Evolutionary conservation across 306 rosid species (phyloP).

Genomic region (Lupinus albus): DNA sequence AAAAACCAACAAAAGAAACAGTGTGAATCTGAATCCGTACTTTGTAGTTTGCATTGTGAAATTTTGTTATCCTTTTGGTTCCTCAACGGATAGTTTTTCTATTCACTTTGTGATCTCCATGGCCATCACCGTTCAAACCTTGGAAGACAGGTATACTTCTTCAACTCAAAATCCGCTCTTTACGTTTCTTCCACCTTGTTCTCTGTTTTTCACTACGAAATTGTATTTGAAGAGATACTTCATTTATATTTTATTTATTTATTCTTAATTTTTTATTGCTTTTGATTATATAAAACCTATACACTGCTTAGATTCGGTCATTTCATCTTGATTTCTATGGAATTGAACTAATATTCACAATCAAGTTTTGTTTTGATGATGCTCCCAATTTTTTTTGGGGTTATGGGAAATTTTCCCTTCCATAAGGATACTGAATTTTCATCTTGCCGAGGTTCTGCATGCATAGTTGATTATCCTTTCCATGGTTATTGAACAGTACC

Average conservation of each 20-base stretch:
- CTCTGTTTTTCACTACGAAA: neutral
- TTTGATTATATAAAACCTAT: slow-evolving; percentile 3
- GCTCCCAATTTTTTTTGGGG: too few species aligned
- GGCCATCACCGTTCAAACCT: slow-evolving; percentile 52
- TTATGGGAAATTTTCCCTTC: neutral
- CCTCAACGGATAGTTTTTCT: slow-evolving; percentile 20
- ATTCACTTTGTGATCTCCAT: slow-evolving; percentile 40
- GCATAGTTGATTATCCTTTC: neutral
- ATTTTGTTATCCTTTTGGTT: slow-evolving; percentile 4
- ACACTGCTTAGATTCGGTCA: too few species aligned
- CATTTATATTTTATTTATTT: neutral
- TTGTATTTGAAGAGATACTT: neutral
- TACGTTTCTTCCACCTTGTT: neutral
- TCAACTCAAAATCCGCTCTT: slow-evolving; percentile 14
- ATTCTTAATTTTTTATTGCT: neutral
- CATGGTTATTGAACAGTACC: neutral
- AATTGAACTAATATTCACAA: slow-evolving; percentile 2
- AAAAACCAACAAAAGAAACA: neutral
- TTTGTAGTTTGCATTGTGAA: slow-evolving; percentile 38
- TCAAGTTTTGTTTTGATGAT: neutral
- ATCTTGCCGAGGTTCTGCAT: neutral
- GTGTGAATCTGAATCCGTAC: slow-evolving; percentile 28
- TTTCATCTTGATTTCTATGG: too few species aligned
- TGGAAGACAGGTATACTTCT: slow-evolving; percentile 55
- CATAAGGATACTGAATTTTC: slow-evolving; percentile 20